Evolutionary conservation across 768 basidiomycete species (phyloP), one percentile per base, ranked within the genome.

Genomic region (Holtermannia corniformis): DNA sequence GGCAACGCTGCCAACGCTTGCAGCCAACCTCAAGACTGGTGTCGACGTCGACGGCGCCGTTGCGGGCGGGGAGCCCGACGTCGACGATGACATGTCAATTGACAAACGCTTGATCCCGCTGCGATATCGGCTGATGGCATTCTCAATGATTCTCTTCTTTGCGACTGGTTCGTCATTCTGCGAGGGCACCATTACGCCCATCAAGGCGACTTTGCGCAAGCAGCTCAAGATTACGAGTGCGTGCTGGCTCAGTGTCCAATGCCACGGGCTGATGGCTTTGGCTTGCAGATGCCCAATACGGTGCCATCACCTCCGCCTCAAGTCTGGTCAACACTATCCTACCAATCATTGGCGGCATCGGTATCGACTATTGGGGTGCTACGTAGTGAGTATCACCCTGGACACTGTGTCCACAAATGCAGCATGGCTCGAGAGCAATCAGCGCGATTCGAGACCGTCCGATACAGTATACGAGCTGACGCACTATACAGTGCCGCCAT

Each of bases 301-400:
- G 68, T 5, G 59, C 64, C 5, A 63, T 70, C 47, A 41, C 66
- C 4, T 65, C 66, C 16, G 62, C 68, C 1, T 60, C 62, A 22
- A 64, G 54, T 47, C 58, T 70, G 19, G 62, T 70, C 61, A 72
- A 72, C 49, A 62, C 68, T 7, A 57, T 72, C 27, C 55, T 68
- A 13, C 71, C 71, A 16, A 60, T 72, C 50, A 55, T 72, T 3
- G 62, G 66, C 3, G 71, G 71, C 28, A 56, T 72, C 5, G 58
- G 65, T 5, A 72, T 70, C 46, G 68, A 70, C 51, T 65, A 70
- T 44, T 72, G 66, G 62, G 65, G 65, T n/a, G 65, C 65, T 3
- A 62, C 62, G 0, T 67, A 67, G 63, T 61, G 41, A 49, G 63
- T 61, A 25, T 4, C 1, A 22, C 26, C 16, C n/a, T n/a, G n/a